Evolutionary conservation across 2,329 filamentous ascomycete genomes (phyloP).

Genomic region (Ceratocystis diversiconidia): DNA sequence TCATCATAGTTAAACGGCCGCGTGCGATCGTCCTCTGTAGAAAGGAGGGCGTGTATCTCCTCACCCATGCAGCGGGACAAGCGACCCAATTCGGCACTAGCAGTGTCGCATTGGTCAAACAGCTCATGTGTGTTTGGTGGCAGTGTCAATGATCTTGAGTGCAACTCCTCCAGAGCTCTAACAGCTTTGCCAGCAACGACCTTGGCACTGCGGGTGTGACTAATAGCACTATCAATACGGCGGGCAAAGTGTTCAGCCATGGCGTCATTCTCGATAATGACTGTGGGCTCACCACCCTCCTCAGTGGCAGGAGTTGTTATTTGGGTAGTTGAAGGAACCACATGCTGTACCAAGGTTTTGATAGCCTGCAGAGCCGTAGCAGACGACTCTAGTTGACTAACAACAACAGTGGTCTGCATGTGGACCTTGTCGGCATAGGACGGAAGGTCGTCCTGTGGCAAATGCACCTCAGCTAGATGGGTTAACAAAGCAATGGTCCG

Average conservation of each 20-base stretch:
- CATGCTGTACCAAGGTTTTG: conserved; percentile 52
- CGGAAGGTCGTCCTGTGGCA: conserved; percentile 48
- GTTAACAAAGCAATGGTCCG: conserved; percentile 72
- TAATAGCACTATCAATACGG: conserved; percentile 57
- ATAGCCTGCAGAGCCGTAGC: conserved; percentile 51
- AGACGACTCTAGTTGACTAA: conserved; percentile 68
- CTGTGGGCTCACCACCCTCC: conserved; percentile 6
- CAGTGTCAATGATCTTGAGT: conserved; percentile 59
- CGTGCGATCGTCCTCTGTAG: conserved; percentile 53
- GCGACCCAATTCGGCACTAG: conserved; percentile 49
- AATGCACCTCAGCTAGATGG: conserved; percentile 72
- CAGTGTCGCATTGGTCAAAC: conserved; percentile 56
- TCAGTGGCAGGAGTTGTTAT: conserved; percentile 5
- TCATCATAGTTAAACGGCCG: conserved; percentile 55
- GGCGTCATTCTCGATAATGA: conserved; percentile 41
- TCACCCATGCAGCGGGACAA: conserved; percentile 54
- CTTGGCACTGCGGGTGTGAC: conserved; percentile 68
- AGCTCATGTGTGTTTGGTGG: conserved; percentile 49
- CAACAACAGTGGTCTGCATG: conserved; percentile 61
- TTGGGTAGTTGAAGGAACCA: conserved; percentile 26
- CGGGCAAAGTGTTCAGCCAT: conserved; percentile 51
- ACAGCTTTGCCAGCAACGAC: conserved; percentile 68
- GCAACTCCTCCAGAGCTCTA: conserved; percentile 63
- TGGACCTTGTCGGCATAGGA: conserved; percentile 66
- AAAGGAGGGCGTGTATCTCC: conserved; percentile 49